These are phyloP conservation scores for Hippophae tibetana DNA, from an alignment of 306 rosid genomes.

Conservation along the genomic window DNA sequence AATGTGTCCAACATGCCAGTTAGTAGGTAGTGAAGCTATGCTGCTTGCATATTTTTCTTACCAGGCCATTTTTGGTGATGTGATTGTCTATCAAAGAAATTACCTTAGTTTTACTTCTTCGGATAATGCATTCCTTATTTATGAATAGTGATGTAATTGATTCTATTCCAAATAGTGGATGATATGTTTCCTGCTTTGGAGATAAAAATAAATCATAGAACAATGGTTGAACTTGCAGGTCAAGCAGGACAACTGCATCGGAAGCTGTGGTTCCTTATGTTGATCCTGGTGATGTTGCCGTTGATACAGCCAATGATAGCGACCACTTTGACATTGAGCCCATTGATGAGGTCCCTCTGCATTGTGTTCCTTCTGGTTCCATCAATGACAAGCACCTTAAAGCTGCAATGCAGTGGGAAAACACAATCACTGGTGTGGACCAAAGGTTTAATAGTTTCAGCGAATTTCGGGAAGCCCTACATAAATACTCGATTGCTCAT, in stretches of 20 bases:
- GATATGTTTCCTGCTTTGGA: constrained; percentile 2
- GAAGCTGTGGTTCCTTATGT: constrained; percentile 63
- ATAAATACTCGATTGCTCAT: constrained; percentile 88
- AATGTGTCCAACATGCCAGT: constrained; percentile 71
- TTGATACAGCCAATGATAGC: constrained; percentile 25
- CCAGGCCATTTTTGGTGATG: constrained; percentile 4
- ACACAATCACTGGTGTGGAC: constrained; percentile 88
- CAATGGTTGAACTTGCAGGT: constrained; percentile 43
- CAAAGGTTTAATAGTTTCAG: constrained; percentile 86
- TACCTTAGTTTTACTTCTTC: no score
- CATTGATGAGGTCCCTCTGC: constrained; percentile 28
- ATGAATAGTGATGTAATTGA: no score
- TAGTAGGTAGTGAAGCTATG: constrained; percentile 57
- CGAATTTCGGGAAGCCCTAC: constrained; percentile 91
- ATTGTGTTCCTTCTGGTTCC: constrained; percentile 31
- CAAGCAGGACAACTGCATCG: constrained; percentile 82
- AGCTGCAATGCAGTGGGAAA: constrained; percentile 95
- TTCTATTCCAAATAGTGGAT: no score
- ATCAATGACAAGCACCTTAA: constrained; percentile 49
- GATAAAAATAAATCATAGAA: constrained; percentile 13
- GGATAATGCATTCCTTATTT: no score
- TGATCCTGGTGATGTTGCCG: constrained; percentile 32
- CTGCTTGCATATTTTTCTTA: constrained; percentile 2
- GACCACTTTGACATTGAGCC: constrained; percentile 35
- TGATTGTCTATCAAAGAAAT: constrained; percentile 1